Conservation (phyloP, 1,284 basidiomycete species). For the Ganoderma multipileum region DNA sequence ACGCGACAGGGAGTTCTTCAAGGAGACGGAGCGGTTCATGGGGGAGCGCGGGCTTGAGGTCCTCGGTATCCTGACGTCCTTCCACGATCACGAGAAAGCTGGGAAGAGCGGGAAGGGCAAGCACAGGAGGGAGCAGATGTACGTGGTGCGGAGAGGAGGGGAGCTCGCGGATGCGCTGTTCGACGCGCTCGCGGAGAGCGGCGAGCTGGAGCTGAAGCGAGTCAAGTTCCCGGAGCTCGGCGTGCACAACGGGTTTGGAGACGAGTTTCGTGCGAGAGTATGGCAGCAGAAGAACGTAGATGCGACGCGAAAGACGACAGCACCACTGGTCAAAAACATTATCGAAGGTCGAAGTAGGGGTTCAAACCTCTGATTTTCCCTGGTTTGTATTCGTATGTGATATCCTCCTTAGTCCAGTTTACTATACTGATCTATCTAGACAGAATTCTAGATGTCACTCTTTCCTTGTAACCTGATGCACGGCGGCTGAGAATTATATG, state of each 20-base stretch:
- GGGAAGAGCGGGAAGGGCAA: conserved; percentile 63
- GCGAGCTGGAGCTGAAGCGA: conserved; percentile 57
- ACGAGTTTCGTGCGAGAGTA: conserved; percentile 47
- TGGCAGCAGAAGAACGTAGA: conserved; percentile 82
- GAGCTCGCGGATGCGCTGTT: conserved; percentile 51
- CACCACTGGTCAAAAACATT: conserved; percentile 71
- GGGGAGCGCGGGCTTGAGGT: conserved; percentile 65
- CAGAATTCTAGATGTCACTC: too few relatives aligned
- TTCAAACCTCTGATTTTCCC: conserved; percentile 17
- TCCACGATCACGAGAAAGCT: conserved; percentile 48
- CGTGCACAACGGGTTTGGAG: conserved; percentile 38
- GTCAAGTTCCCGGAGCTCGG: conserved; percentile 45
- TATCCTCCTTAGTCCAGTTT: background rate
- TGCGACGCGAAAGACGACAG: conserved; percentile 82
- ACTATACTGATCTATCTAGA: background rate
- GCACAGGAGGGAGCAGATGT: conserved; percentile 72
- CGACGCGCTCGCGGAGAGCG: conserved; percentile 62
- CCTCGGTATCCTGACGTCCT: conserved; percentile 82
- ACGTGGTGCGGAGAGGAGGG: conserved; percentile 54
- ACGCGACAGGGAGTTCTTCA: conserved; percentile 50
- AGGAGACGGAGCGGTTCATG: conserved; percentile 68
- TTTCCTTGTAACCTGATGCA: too few relatives aligned
- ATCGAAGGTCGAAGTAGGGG: conserved; percentile 37
- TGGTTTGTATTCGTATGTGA: background rate
- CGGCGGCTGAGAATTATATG: too few relatives aligned